A percentile compares a stretch with the other conserved stretches of the same genome.
Evolutionary conservation across 805 yeast genomes (phyloP).

Genomic region (Myxozyma mucilagina): DNA sequence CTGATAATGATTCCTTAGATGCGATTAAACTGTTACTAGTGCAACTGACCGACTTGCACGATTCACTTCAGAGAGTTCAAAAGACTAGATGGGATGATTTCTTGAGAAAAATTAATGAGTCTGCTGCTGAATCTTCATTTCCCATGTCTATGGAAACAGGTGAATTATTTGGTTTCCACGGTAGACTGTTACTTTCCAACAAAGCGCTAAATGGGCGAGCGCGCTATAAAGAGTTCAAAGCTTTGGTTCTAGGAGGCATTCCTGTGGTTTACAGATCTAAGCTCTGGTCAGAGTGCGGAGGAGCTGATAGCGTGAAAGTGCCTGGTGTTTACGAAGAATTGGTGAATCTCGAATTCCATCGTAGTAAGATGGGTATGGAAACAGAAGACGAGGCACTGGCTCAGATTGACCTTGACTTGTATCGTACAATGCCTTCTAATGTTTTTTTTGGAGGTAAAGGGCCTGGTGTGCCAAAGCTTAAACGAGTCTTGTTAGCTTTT

Average conservation of each 20-base stretch:
- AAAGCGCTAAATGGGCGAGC: constrained; percentile 17
- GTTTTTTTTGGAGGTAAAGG: constrained; percentile 55
- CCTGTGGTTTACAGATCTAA: constrained; percentile 51
- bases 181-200: constrained; percentile 41
- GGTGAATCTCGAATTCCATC: constrained; percentile 25
- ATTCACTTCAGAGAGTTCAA: constrained; percentile 44
- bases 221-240: constrained; percentile 39
- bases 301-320: constrained; percentile 47
- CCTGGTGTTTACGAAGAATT: constrained; percentile 51
- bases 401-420: constrained; percentile 56
- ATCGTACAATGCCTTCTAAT: constrained; percentile 57
- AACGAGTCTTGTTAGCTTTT: constrained; percentile 53
- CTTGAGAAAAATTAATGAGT: constrained; percentile 41
- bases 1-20: constrained; percentile 10
- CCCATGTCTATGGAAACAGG: constrained; percentile 36
- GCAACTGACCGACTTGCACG: constrained; percentile 49
- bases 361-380: constrained; percentile 7
- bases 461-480: constrained; percentile 52
- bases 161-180: constrained; percentile 46
- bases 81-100: constrained; percentile 51
- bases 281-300: constrained; percentile 58
- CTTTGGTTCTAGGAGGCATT: constrained; percentile 49
- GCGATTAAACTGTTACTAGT: constrained; percentile 40
- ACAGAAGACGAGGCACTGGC: constrained; percentile 42
- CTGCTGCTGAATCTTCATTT: constrained; percentile 33